phyloP scores from a whole-genome alignment of 495 filamentous ascomycete species.

The Penicillium longicatenatum region DNA sequence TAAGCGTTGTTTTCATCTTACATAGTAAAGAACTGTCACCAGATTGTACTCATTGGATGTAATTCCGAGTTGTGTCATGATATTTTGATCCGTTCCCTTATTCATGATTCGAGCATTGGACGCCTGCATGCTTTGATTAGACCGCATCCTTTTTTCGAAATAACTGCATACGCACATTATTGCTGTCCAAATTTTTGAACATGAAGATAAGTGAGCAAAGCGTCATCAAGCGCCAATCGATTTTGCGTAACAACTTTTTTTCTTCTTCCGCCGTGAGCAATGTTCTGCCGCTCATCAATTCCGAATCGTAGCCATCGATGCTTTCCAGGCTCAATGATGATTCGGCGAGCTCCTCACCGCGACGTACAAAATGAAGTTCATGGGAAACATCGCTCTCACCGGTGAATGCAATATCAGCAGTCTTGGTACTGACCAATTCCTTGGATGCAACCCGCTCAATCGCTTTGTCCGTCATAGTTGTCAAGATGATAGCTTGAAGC shows the following conservation, averaged over 20 bases:
- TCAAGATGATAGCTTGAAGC: not conserved
- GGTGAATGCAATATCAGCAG: slow-evolving; percentile 2
- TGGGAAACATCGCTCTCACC: slow-evolving; percentile 25
- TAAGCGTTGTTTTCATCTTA: slow-evolving; percentile 4
- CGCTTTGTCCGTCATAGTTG: not conserved
- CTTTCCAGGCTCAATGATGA: slow-evolving; percentile 24
- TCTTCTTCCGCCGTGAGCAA: slow-evolving; percentile 43
- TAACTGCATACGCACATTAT: slow-evolving; percentile 35
- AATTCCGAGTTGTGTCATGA: slow-evolving; percentile 42
- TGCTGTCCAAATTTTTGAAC: slow-evolving; percentile 45
- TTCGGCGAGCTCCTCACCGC: slow-evolving; percentile 22
- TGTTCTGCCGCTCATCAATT: slow-evolving; percentile 42
- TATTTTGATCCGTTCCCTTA: slow-evolving; percentile 37
- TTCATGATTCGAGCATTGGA: slow-evolving; percentile 47
- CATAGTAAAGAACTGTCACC: slow-evolving; percentile 32
- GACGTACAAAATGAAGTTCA: slow-evolving; percentile 23
- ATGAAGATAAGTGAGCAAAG: slow-evolving; percentile 46
- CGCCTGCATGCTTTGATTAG: slow-evolving; percentile 19
- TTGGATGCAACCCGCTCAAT: not conserved
- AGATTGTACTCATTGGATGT: slow-evolving; percentile 33
- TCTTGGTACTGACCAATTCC: not conserved
- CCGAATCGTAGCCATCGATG: slow-evolving; percentile 43
- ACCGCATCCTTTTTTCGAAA: not conserved
- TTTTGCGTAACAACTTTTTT: slow-evolving; percentile 42
- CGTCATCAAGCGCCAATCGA: slow-evolving; percentile 50